Evolutionary conservation across 306 rosid species (phyloP).

Genomic region (Benincasa hispida): DNA sequence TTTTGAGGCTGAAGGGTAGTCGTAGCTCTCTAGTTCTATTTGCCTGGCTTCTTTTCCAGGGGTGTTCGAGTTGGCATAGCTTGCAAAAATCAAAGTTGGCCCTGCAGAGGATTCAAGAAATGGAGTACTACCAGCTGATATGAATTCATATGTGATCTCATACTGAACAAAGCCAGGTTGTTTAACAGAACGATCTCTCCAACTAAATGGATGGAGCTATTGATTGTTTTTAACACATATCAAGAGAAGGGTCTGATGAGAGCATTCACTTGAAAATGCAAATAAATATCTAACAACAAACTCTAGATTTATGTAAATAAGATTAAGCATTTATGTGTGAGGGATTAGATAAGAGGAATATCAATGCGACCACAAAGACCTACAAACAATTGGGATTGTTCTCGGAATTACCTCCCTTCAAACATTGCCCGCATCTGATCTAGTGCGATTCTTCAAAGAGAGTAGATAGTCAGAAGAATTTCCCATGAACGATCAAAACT

Average conservation of each 20-base stretch:
- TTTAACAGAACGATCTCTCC: not conserved
- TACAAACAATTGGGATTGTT: not conserved
- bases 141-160: not conserved
- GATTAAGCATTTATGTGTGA: not conserved
- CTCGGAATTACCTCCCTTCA: constrained; percentile 3
- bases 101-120: not conserved
- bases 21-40: not conserved
- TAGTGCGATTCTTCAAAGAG: not conserved
- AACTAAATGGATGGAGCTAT: not conserved
- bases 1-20: not conserved
- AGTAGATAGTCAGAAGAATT: not conserved
- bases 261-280: not conserved
- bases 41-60: not conserved
- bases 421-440: constrained; percentile 1
- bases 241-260: not conserved
- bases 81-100: not conserved
- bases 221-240: constrained; percentile 2
- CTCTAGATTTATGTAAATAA: not conserved
- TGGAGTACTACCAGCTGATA: not conserved
- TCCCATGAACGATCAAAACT: constrained; percentile 10
- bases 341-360: not conserved
- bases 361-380: not conserved
- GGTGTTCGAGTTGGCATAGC: not conserved
- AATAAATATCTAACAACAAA: constrained; percentile 7
- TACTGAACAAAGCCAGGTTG: not conserved